Percentiles rank a stretch among this genome's conserved stretches.
phyloP scores from a whole-genome alignment of 2,329 filamentous ascomycete genomes.

The Westerdykella aurantiaca region DNA sequence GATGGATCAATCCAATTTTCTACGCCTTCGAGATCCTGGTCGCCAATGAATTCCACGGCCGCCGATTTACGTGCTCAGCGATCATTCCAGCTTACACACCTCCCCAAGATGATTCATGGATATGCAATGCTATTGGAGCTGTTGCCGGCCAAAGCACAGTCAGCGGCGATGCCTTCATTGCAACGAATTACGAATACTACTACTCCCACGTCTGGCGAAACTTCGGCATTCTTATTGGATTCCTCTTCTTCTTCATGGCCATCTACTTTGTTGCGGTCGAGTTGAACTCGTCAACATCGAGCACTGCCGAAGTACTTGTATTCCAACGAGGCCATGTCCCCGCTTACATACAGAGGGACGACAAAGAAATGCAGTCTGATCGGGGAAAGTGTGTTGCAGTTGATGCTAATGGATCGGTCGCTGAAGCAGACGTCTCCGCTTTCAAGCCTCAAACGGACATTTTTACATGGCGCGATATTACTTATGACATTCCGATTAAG shows the following conservation, averaged over 20 bases:
- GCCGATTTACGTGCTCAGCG: conserved; percentile 29
- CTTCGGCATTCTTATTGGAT: conserved; percentile 51
- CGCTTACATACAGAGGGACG: conserved; percentile 32
- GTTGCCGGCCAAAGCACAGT: conserved; percentile 36
- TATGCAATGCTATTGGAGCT: conserved; percentile 38
- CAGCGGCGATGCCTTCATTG: conserved; percentile 36
- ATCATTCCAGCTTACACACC: conserved; percentile 36
- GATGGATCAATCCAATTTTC: conserved; percentile 66
- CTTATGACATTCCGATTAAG: conserved; percentile 33
- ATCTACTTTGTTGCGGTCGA: conserved; percentile 61
- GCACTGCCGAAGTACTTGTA: conserved; percentile 63
- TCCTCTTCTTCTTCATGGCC: conserved; percentile 54
- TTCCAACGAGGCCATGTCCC: conserved; percentile 49
- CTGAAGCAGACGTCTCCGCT: conserved; percentile 34
- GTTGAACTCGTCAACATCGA: conserved; percentile 57
- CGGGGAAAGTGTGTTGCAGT: conserved; percentile 19
- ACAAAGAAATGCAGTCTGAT: conserved; percentile 26
- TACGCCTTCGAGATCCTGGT: conserved; percentile 77
- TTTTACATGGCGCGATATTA: conserved; percentile 35
- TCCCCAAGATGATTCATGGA: conserved; percentile 21
- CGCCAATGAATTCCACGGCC: conserved; percentile 60
- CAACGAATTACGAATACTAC: conserved; percentile 30
- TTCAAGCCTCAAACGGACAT: conserved; percentile 39
- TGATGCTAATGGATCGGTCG: conserved; percentile 6
- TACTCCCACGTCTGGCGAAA: conserved; percentile 49